Evolutionary conservation across 2,329 filamentous ascomycete genomes (phyloP), one percentile per base, ranked within the genome.

Genomic region (Cytospora chrysosperma): DNA sequence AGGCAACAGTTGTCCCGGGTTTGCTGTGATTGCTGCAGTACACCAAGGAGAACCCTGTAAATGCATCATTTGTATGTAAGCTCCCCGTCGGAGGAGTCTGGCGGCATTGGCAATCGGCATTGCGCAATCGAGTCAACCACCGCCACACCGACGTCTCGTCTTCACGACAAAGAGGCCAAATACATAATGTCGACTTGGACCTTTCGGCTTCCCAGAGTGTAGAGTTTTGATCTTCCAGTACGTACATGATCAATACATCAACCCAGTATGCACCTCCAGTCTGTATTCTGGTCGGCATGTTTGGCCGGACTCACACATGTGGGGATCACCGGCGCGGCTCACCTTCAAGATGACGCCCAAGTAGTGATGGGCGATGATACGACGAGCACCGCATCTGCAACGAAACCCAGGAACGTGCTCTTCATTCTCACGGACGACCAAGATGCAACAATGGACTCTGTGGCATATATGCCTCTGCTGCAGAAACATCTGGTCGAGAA

Each of bases 381-480:
- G 15, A 12, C 47, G 1, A 8, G 28, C 8, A 10, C 15, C 12
- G 19, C 40, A 10, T 28, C 10, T 19, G 5, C 21, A 6, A 17
- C 27, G 17, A 59, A 51, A 15, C 53, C 61, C 8, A 66, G 62
- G 51, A 90, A 90, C 67, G 83, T 90, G 53, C 76, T 91, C 24
- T 87, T 90, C 69, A 85, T 90, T 63, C 77, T 90, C 47, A 88
- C 86, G 0, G 88, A 90, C 65, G 88, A 90, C 66, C 88, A 90
- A 69, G 88, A 90, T 69, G 73, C 85, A 1, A 81, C 84, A 49
- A 76, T 90, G 68, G 76, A 85, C 54, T 89, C 87, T 0, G 70
- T 89, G 3, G 76, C 82, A 0, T 88, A 88, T 64, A 87, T 87
- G 78, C 85, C 85, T 0, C 74, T 79, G 1, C 74, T 88, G 0